Evolutionary conservation across 176 grass and related monocot species (phyloP).

Genomic region (Oryza officinalis): DNA sequence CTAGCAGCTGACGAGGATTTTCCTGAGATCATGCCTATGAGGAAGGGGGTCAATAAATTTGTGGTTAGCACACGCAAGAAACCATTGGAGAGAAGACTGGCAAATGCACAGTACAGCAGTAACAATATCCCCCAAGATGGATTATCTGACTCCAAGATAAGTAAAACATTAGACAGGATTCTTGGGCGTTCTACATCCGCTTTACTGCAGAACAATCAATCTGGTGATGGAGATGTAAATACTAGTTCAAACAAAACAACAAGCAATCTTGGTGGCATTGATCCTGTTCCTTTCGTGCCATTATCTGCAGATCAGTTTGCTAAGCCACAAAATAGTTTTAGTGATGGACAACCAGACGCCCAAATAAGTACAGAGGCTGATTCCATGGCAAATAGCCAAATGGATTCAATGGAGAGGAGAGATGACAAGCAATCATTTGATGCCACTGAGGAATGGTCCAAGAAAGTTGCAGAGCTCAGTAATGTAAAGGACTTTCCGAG

Average conservation of each 20-base stretch:
- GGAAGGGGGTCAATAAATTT: slow-evolving; percentile 73
- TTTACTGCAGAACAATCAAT: slow-evolving; percentile 29
- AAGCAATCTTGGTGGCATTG: slow-evolving; percentile 41
- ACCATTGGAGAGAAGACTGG: slow-evolving; percentile 65
- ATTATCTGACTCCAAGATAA: slow-evolving; percentile 56
- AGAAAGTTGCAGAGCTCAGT: slow-evolving; percentile 44
- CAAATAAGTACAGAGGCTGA: slow-evolving; percentile 19
- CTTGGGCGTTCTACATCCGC: slow-evolving; percentile 55
- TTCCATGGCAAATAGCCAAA: slow-evolving; percentile 9
- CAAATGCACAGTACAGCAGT: slow-evolving; percentile 49
- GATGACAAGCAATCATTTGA: slow-evolving; percentile 20
- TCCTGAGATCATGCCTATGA: slow-evolving; percentile 82
- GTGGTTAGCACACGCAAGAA: slow-evolving; percentile 71
- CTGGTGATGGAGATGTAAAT: slow-evolving; percentile 30
- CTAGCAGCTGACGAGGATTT: slow-evolving; percentile 71
- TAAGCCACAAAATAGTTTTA: slow-evolving; percentile 48
- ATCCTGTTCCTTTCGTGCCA: slow-evolving; percentile 76
- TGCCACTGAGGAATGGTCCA: slow-evolving; percentile 48
- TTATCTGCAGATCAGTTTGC: slow-evolving; percentile 69
- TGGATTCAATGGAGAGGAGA: slow-evolving; percentile 17
- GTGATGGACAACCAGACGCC: slow-evolving; percentile 28
- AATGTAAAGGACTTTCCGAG: slow-evolving; percentile 38
- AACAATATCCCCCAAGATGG: slow-evolving; percentile 22
- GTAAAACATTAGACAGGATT: slow-evolving; percentile 87
- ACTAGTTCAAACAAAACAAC: slow-evolving; percentile 36